phyloP scores from a whole-genome alignment of 2,329 filamentous ascomycete genomes.

The Xylariaceae sp. region DNA sequence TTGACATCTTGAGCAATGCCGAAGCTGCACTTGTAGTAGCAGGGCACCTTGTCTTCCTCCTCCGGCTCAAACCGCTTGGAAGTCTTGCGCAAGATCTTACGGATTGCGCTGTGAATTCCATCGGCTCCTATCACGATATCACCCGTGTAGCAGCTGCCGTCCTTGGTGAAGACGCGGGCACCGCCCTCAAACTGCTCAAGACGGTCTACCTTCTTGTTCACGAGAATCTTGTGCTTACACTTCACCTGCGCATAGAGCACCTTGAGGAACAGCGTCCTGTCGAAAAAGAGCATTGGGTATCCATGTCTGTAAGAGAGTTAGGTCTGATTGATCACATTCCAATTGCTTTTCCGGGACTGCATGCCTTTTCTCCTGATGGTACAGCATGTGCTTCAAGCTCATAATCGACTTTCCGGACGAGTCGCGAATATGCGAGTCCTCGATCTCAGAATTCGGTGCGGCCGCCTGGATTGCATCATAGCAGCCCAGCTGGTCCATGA shows the following conservation, averaged over 20 bases:
- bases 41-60: constrained; percentile 22
- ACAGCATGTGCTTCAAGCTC: constrained; percentile 3
- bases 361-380: constrained; percentile 6
- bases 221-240: constrained; percentile 32
- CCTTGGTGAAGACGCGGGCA: constrained; percentile 30
- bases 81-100: constrained; percentile 30
- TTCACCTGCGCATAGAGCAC: constrained; percentile 33
- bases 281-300: constrained; percentile 35
- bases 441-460: constrained; percentile 17
- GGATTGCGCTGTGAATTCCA: constrained; percentile 31
- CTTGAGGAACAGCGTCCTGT: constrained; percentile 34
- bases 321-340: background rate
- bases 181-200: constrained; percentile 25
- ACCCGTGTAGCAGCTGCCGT: constrained; percentile 38
- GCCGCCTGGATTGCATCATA: constrained; percentile 27
- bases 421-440: background rate
- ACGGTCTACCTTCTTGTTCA: constrained; percentile 27
- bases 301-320: constrained; percentile 25
- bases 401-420: constrained; percentile 15
- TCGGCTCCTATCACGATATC: constrained; percentile 23
- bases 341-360: background rate
- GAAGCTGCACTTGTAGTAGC: constrained; percentile 35
- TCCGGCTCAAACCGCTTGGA: constrained; percentile 24
- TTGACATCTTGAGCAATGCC: constrained; percentile 34
- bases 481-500: constrained; percentile 47